phyloP scores from a whole-genome alignment of 1,139 yeast genomes.

The Tardiomyces depauwii region DNA sequence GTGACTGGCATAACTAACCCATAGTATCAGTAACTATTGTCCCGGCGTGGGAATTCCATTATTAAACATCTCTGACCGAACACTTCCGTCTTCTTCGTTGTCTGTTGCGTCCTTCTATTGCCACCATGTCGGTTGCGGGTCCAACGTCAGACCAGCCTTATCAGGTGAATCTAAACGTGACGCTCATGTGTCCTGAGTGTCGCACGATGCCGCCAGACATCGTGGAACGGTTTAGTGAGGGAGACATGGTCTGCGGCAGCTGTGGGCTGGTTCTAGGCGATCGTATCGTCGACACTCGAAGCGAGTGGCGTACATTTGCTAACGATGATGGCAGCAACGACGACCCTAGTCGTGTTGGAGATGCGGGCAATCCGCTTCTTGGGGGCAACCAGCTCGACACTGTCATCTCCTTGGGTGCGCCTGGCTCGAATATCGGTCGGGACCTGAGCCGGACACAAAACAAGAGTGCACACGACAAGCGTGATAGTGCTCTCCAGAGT shows the following conservation, averaged over 20 bases:
- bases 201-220: conserved; percentile 91
- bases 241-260: conserved; percentile 94
- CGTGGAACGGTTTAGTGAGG: conserved; percentile 91
- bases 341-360: conserved; percentile 99
- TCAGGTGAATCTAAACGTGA: conserved; percentile 58
- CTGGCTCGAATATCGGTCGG: conserved; percentile 57
- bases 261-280: conserved; percentile 93
- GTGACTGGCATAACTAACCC: too few species aligned
- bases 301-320: conserved; percentile 95
- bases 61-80: too few species aligned
- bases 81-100: too few species aligned
- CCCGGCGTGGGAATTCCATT: too few species aligned
- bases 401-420: conserved; percentile 74
- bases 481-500: conserved; percentile 75
- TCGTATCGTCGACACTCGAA: conserved; percentile 85
- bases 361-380: conserved; percentile 88
- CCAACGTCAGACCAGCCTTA: conserved; percentile 8
- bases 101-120: not conserved
- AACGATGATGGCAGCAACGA: conserved; percentile 98
- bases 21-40: too few species aligned
- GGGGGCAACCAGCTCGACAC: conserved; percentile 92
- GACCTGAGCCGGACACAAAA: conserved; percentile 87
- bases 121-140: not conserved
- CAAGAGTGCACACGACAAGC: conserved; percentile 71
- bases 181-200: conserved; percentile 92